These are phyloP conservation scores for Sordariomycetes sp. DNA, from an alignment of 2,329 filamentous ascomycete genomes.

Conservation along the genomic window DNA sequence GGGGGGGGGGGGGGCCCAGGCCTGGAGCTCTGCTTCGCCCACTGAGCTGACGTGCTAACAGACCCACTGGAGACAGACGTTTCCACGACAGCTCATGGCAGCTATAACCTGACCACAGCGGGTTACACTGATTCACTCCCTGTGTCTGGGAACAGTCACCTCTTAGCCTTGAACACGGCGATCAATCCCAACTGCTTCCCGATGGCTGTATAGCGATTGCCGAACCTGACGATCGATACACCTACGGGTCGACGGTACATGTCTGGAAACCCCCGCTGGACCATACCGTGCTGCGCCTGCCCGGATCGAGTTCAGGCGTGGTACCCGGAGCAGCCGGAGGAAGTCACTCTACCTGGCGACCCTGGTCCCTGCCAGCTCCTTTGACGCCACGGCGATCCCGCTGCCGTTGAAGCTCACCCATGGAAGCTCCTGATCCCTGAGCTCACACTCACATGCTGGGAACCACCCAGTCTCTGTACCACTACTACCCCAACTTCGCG, in stretches of 20 bases:
- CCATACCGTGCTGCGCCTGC: background rate
- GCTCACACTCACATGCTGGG: background rate
- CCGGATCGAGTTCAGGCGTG: background rate
- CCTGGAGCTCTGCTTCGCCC: background rate
- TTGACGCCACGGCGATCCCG: background rate
- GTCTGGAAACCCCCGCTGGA: background rate
- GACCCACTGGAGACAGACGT: background rate
- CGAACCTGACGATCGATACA: background rate
- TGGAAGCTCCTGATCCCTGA: background rate
- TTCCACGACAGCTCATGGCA: background rate
- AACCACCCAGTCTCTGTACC: background rate
- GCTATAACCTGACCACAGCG: background rate
- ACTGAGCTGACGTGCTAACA: background rate
- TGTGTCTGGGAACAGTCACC: background rate
- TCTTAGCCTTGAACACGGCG: background rate
- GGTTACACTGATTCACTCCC: background rate
- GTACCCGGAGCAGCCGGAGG: background rate
- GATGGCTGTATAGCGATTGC: background rate
- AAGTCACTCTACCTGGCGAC: background rate
- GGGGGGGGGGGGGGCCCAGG: background rate
- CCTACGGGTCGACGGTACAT: background rate
- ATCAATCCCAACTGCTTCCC: background rate
- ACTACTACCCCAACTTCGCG: background rate
- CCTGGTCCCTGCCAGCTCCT: background rate
- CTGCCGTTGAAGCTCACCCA: background rate